phyloP scores from a whole-genome alignment of 176 grass and related monocot species.

The Thinopyrum elongatum region DNA sequence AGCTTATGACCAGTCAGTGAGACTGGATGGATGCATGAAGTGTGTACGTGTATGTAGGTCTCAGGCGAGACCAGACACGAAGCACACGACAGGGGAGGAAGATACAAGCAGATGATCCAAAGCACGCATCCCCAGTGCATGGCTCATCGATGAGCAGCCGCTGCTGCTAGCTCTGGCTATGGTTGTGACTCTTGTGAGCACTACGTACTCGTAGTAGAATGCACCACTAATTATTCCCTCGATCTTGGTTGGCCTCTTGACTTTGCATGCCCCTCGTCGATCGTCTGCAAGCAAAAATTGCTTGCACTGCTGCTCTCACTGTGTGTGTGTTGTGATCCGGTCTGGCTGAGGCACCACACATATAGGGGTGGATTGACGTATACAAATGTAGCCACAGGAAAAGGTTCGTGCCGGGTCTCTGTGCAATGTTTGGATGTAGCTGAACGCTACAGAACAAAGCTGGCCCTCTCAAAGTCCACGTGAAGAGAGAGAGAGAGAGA shows the following conservation, averaged over 20 bases:
- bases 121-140: constrained; percentile 24
- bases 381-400: constrained; percentile 20
- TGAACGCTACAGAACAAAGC: constrained; percentile 52
- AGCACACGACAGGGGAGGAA: constrained; percentile 32
- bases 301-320: background rate
- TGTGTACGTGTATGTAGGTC: background rate
- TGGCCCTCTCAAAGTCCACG: constrained; percentile 30
- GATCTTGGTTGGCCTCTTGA: constrained; percentile 9
- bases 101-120: constrained; percentile 33
- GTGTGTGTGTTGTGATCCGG: background rate
- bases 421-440: constrained; percentile 36
- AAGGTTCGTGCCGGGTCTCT: constrained; percentile 4
- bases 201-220: background rate
- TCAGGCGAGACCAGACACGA: background rate
- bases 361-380: background rate
- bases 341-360: background rate
- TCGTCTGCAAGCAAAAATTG: background rate
- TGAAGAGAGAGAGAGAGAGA: constrained; percentile 32
- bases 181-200: background rate
- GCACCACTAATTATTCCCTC: constrained; percentile 1
- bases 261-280: constrained; percentile 7
- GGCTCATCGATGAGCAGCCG: background rate
- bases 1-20: background rate
- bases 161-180: background rate
- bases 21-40: background rate